Percentiles rank a stretch among this genome's conserved stretches.
Conservation (phyloP, 1,284 basidiomycete genomes). For the Xerocomus subilludens region DNA sequence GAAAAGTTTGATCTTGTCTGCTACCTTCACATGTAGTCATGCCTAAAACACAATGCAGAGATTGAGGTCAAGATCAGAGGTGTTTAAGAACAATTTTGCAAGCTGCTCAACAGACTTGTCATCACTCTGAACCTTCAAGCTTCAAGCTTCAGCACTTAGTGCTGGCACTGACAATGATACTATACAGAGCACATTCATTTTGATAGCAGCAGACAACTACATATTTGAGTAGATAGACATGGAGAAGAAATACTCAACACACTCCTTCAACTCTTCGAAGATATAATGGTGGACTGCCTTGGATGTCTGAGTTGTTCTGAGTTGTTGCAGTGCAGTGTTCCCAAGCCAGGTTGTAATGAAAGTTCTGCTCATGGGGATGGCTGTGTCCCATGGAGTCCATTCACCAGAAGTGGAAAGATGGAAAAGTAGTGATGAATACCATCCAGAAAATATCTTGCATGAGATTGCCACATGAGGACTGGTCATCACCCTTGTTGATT, state of each 20-base stretch:
- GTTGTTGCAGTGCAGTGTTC: constrained; percentile 9
- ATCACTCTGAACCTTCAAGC: no score
- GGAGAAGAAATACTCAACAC: constrained; percentile 16
- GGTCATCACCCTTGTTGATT: neutral
- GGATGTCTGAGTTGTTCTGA: constrained; percentile 1
- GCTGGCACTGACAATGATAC: no score
- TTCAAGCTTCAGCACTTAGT: no score
- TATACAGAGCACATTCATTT: no score
- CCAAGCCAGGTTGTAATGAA: constrained; percentile 13
- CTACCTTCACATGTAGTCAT: constrained; percentile 90
- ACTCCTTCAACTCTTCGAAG: constrained; percentile 13
- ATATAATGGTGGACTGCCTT: neutral
- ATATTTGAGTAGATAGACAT: neutral
- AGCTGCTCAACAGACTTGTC: no score
- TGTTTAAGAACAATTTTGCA: no score
- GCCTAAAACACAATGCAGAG: no score
- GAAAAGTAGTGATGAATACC: constrained; percentile 7
- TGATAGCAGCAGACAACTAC: no score
- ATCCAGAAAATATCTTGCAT: constrained; percentile 25
- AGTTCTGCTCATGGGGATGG: constrained; percentile 13
- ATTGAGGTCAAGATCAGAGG: no score
- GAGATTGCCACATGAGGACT: neutral
- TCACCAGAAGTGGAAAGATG: constrained; percentile 12
- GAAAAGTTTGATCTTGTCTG: constrained; percentile 89
- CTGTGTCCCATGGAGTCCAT: constrained; percentile 7